Conservation (phyloP, 2,329 filamentous ascomycete genomes). For the Pyricularia grisea region DNA sequence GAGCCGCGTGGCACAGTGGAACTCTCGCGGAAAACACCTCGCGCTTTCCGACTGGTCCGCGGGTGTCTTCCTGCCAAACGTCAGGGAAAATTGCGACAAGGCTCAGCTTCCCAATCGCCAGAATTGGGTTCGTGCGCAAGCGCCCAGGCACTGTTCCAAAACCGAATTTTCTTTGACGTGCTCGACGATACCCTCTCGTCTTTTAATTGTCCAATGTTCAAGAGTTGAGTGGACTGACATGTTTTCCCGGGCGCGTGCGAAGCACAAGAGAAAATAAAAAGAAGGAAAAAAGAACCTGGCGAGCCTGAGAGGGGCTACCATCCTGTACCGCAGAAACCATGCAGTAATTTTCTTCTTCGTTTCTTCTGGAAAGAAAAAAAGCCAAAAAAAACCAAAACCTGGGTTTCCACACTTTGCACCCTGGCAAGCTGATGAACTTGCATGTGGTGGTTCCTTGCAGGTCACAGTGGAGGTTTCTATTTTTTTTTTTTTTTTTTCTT, state of each 20-base stretch:
- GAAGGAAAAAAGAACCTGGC: not conserved
- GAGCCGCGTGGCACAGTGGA: not conserved
- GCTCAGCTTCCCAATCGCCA: not conserved
- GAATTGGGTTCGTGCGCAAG: not conserved
- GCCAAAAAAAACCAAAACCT: no score
- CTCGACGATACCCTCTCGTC: not conserved
- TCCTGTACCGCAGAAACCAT: not conserved
- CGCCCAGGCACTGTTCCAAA: not conserved
- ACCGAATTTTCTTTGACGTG: not conserved
- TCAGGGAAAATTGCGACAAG: not conserved
- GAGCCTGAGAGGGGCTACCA: not conserved
- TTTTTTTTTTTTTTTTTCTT: not conserved
- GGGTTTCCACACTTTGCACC: not conserved
- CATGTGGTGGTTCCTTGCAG: not conserved
- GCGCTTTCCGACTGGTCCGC: constrained; percentile 1
- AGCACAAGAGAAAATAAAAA: no score
- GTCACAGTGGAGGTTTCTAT: not conserved
- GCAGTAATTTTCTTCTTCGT: not conserved
- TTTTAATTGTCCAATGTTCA: not conserved
- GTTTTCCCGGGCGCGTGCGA: no score
- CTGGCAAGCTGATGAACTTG: not conserved
- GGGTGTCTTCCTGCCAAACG: not conserved
- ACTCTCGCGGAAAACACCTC: not conserved
- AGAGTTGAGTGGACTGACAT: not conserved
- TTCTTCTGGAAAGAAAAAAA: not conserved